Percentiles rank a stretch among this genome's conserved stretches.
These are phyloP conservation scores for Botryosphaeria agaves DNA, from an alignment of 2,329 filamentous ascomycete genomes.

Conservation along the genomic window DNA sequence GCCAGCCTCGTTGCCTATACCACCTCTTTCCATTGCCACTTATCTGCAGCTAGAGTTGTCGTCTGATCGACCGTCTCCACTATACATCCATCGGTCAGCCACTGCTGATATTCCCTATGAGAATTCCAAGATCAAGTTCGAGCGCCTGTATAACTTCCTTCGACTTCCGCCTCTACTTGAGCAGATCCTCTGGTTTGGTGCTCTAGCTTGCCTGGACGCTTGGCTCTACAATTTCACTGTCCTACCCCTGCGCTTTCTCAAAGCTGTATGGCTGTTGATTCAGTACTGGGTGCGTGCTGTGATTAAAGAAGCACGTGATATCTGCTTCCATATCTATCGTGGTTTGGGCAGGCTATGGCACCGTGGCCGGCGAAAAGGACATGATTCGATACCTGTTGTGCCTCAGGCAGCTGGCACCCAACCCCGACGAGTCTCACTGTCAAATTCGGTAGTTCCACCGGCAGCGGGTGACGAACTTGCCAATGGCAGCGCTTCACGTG, in stretches of 20 bases:
- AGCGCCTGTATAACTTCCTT: constrained; percentile 78
- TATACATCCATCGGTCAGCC: constrained; percentile 44
- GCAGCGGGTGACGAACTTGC: neutral
- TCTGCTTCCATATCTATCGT: constrained; percentile 60
- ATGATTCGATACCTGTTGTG: neutral
- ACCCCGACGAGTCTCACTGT: too few relatives aligned
- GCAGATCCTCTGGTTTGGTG: constrained; percentile 70
- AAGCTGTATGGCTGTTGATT: constrained; percentile 58
- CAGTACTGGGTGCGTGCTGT: constrained; percentile 65
- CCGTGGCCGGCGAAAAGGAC: constrained; percentile 27
- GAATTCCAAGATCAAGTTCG: constrained; percentile 79
- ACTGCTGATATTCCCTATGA: constrained; percentile 61
- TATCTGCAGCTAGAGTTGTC: constrained; percentile 50
- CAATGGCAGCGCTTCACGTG: neutral
- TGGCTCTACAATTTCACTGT: constrained; percentile 98
- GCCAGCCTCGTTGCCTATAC: constrained; percentile 37
- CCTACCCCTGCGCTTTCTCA: constrained; percentile 70
- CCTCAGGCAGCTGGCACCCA: neutral
- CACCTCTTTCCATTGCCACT: constrained; percentile 44
- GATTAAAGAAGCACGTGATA: constrained; percentile 51
- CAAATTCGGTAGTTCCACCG: too few relatives aligned
- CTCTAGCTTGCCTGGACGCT: constrained; percentile 79
- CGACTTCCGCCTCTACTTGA: constrained; percentile 69
- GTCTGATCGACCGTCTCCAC: constrained; percentile 39
- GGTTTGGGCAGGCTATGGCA: constrained; percentile 67